Evolutionary conservation across 2,329 filamentous ascomycete genomes (phyloP).

Genomic region (Fusarium sp.): DNA sequence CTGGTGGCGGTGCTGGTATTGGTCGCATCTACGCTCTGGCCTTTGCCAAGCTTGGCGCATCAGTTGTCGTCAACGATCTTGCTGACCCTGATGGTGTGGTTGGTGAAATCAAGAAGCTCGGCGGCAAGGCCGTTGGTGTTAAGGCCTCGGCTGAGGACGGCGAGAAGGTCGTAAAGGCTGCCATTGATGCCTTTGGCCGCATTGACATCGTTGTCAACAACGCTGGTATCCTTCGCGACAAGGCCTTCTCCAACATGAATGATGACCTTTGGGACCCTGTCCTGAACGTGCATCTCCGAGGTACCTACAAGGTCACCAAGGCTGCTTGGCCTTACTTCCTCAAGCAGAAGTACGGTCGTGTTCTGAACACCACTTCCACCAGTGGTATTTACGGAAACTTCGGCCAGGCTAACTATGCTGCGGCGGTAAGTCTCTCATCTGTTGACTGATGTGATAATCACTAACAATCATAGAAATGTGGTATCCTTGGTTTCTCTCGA

Average conservation of each 20-base stretch:
- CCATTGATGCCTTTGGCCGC: conserved; percentile 93
- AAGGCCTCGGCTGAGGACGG: conserved; percentile 96
- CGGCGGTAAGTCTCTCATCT: conserved; percentile 73
- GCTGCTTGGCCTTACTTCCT: conserved; percentile 98
- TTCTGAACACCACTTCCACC: conserved; percentile 97
- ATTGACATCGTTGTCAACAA: conserved; percentile 98
- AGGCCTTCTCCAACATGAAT: conserved; percentile 98
- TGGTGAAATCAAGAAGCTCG: conserved; percentile 89
- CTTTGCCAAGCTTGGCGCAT: conserved; percentile 87
- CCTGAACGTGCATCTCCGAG: conserved; percentile 90
- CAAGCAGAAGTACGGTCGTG: conserved; percentile 98
- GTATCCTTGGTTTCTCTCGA: conserved; percentile 95
- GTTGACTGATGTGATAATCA: conserved; percentile 1
- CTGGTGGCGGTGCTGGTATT: conserved; percentile 90
- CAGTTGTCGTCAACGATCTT: conserved; percentile 96
- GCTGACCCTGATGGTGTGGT: conserved; percentile 92
- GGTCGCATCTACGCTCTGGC: conserved; percentile 91
- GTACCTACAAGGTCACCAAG: conserved; percentile 97
- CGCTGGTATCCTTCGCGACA: conserved; percentile 96
- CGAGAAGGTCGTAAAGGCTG: conserved; percentile 89
- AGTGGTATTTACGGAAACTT: conserved; percentile 99
- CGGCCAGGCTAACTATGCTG: conserved; percentile 97
- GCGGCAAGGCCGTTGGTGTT: conserved; percentile 91
- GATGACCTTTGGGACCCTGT: conserved; percentile 94
- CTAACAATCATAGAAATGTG: conserved; percentile 76